Conservation (phyloP, 139 green algal genomes). For the Micractinium conductrix region DNA sequence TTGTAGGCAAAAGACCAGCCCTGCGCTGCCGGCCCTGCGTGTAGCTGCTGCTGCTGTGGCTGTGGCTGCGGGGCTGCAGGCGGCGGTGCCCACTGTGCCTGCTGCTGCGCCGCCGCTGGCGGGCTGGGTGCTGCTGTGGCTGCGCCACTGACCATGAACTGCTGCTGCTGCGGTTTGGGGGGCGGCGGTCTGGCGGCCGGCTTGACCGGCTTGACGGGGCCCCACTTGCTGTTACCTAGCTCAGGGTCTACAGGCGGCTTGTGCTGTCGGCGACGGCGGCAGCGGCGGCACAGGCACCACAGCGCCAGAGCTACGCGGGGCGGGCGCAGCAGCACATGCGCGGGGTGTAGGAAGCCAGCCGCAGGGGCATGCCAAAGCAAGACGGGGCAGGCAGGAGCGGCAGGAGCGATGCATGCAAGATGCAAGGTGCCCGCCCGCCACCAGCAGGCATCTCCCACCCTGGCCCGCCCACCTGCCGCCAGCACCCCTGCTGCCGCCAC, state of each 20-base stretch:
- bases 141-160: neutral
- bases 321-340: neutral
- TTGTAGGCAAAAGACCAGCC: constrained; percentile 9
- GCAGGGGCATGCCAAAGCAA: neutral
- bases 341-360: neutral
- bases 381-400: neutral
- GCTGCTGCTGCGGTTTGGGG: neutral
- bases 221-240: neutral
- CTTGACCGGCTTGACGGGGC: too few relatives aligned
- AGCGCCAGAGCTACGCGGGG: neutral
- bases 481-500: neutral
- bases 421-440: neutral
- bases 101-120: neutral
- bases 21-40: neutral
- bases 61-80: neutral
- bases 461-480: neutral
- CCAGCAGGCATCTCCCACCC: neutral
- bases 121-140: neutral
- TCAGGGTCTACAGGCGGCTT: neutral
- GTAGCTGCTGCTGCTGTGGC: neutral
- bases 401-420: neutral
- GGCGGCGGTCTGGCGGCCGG: too few relatives aligned
- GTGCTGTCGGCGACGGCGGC: neutral
- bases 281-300: constrained; percentile 10
- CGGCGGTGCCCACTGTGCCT: too few relatives aligned